Conservation (phyloP, 768 basidiomycete species). For the Exsudoporus frostii region DNA sequence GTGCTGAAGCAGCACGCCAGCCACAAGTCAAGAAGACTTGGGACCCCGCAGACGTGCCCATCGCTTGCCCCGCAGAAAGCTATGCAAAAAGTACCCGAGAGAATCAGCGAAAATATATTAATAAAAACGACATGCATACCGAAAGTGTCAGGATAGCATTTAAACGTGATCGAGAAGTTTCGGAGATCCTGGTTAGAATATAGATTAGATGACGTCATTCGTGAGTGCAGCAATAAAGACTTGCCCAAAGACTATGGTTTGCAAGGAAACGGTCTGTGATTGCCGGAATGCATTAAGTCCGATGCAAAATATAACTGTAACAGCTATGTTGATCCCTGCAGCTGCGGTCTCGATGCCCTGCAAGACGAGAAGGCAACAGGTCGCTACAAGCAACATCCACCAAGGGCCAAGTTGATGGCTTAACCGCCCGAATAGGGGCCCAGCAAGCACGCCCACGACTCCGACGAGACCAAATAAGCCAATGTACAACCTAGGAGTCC, state of each 20-base stretch:
- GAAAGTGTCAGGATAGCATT: slow-evolving; percentile 29
- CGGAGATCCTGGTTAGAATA: slow-evolving; percentile 21
- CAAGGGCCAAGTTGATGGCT: slow-evolving; percentile 37
- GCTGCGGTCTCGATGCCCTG: slow-evolving; percentile 36
- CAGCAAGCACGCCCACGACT: slow-evolving; percentile 31
- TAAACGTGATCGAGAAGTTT: slow-evolving; percentile 24
- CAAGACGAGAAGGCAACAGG: slow-evolving; percentile 25
- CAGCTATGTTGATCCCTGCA: slow-evolving; percentile 36
- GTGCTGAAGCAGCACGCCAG: slow-evolving; percentile 33
- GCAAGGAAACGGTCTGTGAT: slow-evolving; percentile 36
- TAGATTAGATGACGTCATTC: background rate
- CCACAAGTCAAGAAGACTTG: slow-evolving; percentile 38
- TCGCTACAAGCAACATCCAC: slow-evolving; percentile 36
- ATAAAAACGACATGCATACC: slow-evolving; percentile 10
- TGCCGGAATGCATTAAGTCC: slow-evolving; percentile 38
- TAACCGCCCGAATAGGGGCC: slow-evolving; percentile 20
- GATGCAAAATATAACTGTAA: slow-evolving; percentile 37
- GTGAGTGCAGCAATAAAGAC: background rate
- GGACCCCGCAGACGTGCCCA: slow-evolving; percentile 41
- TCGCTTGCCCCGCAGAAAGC: slow-evolving; percentile 37
- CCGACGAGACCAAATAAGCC: slow-evolving; percentile 51
- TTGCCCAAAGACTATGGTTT: slow-evolving; percentile 22
- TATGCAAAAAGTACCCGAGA: background rate
- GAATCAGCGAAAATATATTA: background rate
- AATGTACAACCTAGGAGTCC: slow-evolving; percentile 27